A percentile compares a stretch with the other conserved stretches of the same genome.
phyloP scores from a whole-genome alignment of 805 yeast species.

The Starmerella kuoi region DNA sequence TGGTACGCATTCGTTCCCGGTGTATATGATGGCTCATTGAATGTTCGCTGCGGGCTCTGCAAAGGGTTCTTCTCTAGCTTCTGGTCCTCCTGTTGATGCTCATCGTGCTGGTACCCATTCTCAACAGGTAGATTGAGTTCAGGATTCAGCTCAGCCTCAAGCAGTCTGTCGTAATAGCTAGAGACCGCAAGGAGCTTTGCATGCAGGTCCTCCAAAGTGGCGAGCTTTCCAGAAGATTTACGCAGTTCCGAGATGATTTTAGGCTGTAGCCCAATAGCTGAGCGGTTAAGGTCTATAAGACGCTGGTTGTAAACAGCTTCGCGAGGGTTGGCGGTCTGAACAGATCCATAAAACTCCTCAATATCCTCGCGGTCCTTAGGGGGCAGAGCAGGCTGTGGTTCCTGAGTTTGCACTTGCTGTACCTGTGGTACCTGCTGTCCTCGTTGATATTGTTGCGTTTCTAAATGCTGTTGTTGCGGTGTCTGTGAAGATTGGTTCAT shows the following conservation, averaged over 20 bases:
- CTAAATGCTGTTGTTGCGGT: neutral
- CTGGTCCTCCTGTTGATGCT: too few relatives aligned
- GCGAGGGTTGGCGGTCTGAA: constrained; percentile 18
- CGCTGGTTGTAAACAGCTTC: constrained; percentile 20
- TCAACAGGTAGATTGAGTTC: too few relatives aligned
- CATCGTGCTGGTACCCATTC: too few relatives aligned
- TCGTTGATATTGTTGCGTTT: neutral
- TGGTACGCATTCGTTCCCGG: too few relatives aligned
- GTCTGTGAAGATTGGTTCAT: constrained; percentile 28
- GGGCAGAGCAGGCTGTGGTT: constrained; percentile 3
- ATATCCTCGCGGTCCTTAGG: constrained; percentile 11
- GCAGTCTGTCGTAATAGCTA: constrained; percentile 20
- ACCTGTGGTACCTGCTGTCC: neutral
- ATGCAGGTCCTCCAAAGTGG: constrained; percentile 21
- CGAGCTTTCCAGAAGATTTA: constrained; percentile 19
- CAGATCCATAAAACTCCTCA: constrained; percentile 8
- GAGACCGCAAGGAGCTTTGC: constrained; percentile 21
- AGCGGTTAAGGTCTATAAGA: constrained; percentile 16
- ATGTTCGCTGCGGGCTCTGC: too few relatives aligned
- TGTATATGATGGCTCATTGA: too few relatives aligned
- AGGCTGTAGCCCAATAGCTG: constrained; percentile 21
- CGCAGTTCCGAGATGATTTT: constrained; percentile 20
- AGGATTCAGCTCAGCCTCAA: constrained; percentile 22
- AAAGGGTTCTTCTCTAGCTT: too few relatives aligned
- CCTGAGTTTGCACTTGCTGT: neutral